Evolutionary conservation across 164 flowering plant species (phyloP).

Genomic region (Kingdonia uniflora): DNA sequence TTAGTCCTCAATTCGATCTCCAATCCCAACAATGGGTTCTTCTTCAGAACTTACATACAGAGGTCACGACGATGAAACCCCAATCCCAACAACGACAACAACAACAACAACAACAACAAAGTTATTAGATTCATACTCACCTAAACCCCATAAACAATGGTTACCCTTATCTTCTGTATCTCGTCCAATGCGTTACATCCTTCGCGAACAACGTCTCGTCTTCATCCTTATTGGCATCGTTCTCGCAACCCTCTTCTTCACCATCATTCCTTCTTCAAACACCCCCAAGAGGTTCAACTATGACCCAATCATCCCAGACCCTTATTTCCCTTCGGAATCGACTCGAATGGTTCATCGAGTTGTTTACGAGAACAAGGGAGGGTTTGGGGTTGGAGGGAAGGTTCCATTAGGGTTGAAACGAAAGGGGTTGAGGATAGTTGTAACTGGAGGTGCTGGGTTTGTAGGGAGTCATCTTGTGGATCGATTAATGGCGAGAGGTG

Average conservation of each 20-base stretch:
- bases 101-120: too few relatives aligned
- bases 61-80: conserved; percentile 43
- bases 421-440: conserved; percentile 69
- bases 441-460: conserved; percentile 92
- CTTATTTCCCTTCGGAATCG: conserved; percentile 1
- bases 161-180: conserved; percentile 18
- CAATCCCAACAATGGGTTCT: conserved; percentile 5
- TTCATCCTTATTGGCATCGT: conserved; percentile 61
- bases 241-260: conserved; percentile 56
- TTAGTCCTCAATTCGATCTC: background rate
- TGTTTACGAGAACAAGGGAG: conserved; percentile 6
- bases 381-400: conserved; percentile 38
- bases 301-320: conserved; percentile 9
- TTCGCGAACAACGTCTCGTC: conserved; percentile 69
- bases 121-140: conserved; percentile 31
- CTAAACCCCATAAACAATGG: conserved; percentile 68
- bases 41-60: conserved; percentile 23
- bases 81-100: too few relatives aligned
- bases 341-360: conserved; percentile 10
- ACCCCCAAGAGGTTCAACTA: conserved; percentile 15
- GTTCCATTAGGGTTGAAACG: conserved; percentile 69
- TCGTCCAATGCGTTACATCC: conserved; percentile 52
- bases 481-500: conserved; percentile 68
- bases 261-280: conserved; percentile 24
- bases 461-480: conserved; percentile 90